These are phyloP conservation scores for Epichloe brachyelytri DNA, from an alignment of 2,329 filamentous ascomycete species.

Conservation along the genomic window DNA sequence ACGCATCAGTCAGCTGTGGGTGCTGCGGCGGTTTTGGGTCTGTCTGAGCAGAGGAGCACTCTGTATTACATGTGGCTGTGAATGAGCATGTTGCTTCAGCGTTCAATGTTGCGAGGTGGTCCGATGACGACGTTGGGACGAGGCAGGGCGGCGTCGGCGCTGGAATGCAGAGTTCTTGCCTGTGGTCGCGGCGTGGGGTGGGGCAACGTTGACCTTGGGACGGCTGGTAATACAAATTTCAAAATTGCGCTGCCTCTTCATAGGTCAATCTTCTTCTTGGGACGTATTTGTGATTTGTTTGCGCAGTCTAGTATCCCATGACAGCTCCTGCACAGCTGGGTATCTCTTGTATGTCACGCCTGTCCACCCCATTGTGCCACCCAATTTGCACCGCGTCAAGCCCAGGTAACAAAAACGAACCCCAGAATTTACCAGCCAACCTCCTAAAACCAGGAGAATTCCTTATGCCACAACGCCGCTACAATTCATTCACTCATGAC, in stretches of 20 bases:
- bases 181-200: background rate
- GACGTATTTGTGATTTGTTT: background rate
- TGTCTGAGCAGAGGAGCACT: background rate
- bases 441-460: background rate
- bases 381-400: background rate
- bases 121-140: slow-evolving; percentile 21
- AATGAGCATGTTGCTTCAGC: no score
- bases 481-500: slow-evolving; percentile 2
- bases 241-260: background rate
- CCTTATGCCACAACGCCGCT: slow-evolving; percentile 1
- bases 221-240: no score
- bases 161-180: no score
- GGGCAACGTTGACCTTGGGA: no score
- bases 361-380: background rate
- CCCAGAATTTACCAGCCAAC: background rate
- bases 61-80: background rate
- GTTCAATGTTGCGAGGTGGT: slow-evolving; percentile 5
- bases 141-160: no score
- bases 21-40: background rate
- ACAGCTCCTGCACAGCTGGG: slow-evolving; percentile 5
- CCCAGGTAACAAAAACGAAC: background rate
- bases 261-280: background rate
- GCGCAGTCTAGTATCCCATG: background rate
- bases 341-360: slow-evolving; percentile 5
- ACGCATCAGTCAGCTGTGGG: slow-evolving; percentile 11